phyloP scores from a whole-genome alignment of 1,284 basidiomycete species.

The Leccinum solheimii region DNA sequence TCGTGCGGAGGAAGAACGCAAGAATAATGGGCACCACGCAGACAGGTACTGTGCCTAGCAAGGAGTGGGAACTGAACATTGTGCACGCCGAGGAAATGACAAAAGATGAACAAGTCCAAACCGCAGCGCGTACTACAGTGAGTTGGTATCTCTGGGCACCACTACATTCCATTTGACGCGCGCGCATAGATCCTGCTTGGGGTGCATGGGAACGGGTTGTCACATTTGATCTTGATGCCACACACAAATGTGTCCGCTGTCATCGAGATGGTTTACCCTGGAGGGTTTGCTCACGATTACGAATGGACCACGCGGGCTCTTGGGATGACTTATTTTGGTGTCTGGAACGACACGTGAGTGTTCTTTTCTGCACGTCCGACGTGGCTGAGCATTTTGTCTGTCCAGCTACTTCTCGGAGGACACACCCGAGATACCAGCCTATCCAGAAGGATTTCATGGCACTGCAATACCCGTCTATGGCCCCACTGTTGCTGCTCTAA shows the following conservation, averaged over 20 bases:
- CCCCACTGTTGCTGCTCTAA: constrained; percentile 51
- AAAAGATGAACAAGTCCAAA: constrained; percentile 69
- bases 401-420: constrained; percentile 50
- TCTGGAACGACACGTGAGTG: constrained; percentile 75
- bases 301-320: constrained; percentile 72
- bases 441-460: constrained; percentile 79
- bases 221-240: constrained; percentile 77
- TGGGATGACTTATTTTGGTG: constrained; percentile 72
- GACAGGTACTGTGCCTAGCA: constrained; percentile 18
- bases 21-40: constrained; percentile 5
- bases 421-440: constrained; percentile 50
- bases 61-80: constrained; percentile 62
- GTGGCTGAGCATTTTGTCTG: not conserved
- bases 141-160: constrained; percentile 20
- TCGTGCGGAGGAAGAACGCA: constrained; percentile 48
- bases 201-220: constrained; percentile 80
- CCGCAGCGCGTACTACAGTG: constrained; percentile 67
- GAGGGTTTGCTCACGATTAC: constrained; percentile 81
- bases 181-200: constrained; percentile 65
- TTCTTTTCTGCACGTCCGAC: not conserved
- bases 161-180: not conserved
- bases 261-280: constrained; percentile 80
- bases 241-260: constrained; percentile 65
- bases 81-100: constrained; percentile 65
- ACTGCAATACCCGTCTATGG: constrained; percentile 67